Evolutionary conservation across 257 asterid genomes (phyloP).

Genomic region (Cynanchum wilfordii): DNA sequence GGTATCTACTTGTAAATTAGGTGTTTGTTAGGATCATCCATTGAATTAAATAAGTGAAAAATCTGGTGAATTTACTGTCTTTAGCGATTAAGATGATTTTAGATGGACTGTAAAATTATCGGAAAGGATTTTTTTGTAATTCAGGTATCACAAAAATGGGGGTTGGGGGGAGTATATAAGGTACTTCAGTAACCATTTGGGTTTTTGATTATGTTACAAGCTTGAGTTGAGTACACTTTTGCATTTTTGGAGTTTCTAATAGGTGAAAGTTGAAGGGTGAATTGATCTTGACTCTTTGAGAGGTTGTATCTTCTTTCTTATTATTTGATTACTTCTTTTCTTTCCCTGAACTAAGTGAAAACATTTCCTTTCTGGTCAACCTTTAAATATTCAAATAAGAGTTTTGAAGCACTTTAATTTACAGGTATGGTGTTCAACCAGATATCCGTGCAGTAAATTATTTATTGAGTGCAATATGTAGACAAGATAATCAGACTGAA

Average conservation of each 20-base stretch:
- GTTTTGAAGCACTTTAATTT: conserved; percentile 33
- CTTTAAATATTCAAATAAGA: background rate
- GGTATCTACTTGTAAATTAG: background rate
- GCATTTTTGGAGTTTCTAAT: background rate
- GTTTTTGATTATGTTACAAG: background rate
- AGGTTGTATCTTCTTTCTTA: background rate
- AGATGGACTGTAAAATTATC: background rate
- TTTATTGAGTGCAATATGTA: conserved; percentile 69
- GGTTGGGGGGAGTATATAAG: background rate
- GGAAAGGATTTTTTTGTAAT: background rate
- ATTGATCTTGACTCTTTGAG: background rate
- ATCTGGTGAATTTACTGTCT: background rate
- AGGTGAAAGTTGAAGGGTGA: background rate
- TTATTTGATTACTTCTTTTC: background rate
- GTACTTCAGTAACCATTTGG: background rate
- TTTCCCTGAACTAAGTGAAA: background rate
- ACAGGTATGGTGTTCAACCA: conserved; percentile 65
- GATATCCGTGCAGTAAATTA: conserved; percentile 58
- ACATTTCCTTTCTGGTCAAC: background rate
- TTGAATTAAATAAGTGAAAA: background rate
- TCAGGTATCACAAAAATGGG: no score
- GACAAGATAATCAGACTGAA: conserved; percentile 44
- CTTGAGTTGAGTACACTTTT: background rate
- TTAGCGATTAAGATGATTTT: background rate
- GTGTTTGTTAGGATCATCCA: background rate